Conservation (phyloP, 352 stramenopile genomes). For the Globisporangium emineosum region DNA sequence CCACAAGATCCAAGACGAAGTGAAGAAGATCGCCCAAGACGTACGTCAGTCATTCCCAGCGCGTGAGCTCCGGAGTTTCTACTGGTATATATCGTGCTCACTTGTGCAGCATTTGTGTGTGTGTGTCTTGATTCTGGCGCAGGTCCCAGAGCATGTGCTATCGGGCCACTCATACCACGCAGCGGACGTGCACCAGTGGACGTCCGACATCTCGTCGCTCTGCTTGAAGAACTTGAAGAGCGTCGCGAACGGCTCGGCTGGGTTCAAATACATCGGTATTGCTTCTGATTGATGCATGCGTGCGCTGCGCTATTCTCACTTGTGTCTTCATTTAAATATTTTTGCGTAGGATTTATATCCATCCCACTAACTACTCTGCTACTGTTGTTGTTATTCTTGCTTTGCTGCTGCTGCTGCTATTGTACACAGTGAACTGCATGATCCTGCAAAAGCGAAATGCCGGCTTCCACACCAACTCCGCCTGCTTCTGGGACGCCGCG, state of each 20-base stretch:
- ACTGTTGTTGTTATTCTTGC: not conserved
- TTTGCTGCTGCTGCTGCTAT: slow-evolving; percentile 1
- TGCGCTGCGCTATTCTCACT: not conserved
- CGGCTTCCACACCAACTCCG: slow-evolving; percentile 83
- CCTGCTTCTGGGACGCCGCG: slow-evolving; percentile 85
- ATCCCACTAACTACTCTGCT: slow-evolving; percentile 10
- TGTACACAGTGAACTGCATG: slow-evolving; percentile 72
- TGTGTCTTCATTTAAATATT: slow-evolving; percentile 12
- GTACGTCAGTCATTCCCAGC: slow-evolving; percentile 22
- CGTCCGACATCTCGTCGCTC: slow-evolving; percentile 66
- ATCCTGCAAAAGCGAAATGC: slow-evolving; percentile 89
- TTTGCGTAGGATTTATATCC: slow-evolving; percentile 10
- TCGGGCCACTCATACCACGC: slow-evolving; percentile 69
- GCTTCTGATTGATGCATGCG: not conserved
- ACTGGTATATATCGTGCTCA: too few relatives aligned
- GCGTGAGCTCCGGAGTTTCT: too few relatives aligned
- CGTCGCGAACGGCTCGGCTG: slow-evolving; percentile 77
- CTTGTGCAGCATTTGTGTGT: not conserved
- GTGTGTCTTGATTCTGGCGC: not conserved
- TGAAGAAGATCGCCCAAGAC: slow-evolving; percentile 84
- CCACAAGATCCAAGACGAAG: slow-evolving; percentile 79
- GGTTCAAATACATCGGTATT: slow-evolving; percentile 88
- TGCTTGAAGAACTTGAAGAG: slow-evolving; percentile 84
- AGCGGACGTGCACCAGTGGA: slow-evolving; percentile 79
- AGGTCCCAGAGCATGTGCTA: slow-evolving; percentile 78